Base-by-base conservation (phyloP, 352 stramenopile genomes). In the Pythium vanterpoolii region DNA sequence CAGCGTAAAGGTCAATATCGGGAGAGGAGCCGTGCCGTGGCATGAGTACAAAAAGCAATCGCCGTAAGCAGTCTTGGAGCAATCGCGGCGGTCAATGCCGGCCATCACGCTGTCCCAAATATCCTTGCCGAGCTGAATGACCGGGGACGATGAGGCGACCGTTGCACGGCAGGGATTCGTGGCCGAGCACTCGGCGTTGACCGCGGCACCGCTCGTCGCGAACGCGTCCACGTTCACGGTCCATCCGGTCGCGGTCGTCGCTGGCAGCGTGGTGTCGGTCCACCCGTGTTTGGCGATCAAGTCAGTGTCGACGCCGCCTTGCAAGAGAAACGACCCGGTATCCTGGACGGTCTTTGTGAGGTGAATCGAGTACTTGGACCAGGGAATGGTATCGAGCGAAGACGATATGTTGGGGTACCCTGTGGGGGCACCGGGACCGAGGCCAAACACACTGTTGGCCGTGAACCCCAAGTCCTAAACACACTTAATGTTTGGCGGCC, bases 321-420 rank as follows among this genome's bases (percentile, higher is more conserved):
- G 26, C 19, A 52, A 42, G 16, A 52, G 19, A 30, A 60, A 60
- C 10, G 42, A 60, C 5, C 53, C 53, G n/a, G n/a, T 13, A 2
- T 60, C 53, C 3, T 7, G 8, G 23, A 16, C 4, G 2, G 18
- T 30, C 30, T 60, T 50, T 16, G 40, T 51, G 9, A 60, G 40
- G 40, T 39, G 43, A 30, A 60, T 42, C 27, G 53, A 60, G 53
- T 52, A 60, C 40, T 51, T 60, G 53, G 53, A 52, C 53, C 53
- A 60, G n/a, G 53, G 53, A 24, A 60, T 26, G 6, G 27, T 34
- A 33, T 50, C 39, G 16, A 60, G 19, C 30, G 18, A 19, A 5
- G 18, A 10, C 6, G 47, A 21, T 28, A 21, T 14, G 18, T 52
- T 60, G 26, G 10, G 27, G 6, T 21, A 26, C 13, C 4, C 5